Base-by-base conservation (phyloP, 345 rosid species). In the Reutealis trisperma region DNA sequence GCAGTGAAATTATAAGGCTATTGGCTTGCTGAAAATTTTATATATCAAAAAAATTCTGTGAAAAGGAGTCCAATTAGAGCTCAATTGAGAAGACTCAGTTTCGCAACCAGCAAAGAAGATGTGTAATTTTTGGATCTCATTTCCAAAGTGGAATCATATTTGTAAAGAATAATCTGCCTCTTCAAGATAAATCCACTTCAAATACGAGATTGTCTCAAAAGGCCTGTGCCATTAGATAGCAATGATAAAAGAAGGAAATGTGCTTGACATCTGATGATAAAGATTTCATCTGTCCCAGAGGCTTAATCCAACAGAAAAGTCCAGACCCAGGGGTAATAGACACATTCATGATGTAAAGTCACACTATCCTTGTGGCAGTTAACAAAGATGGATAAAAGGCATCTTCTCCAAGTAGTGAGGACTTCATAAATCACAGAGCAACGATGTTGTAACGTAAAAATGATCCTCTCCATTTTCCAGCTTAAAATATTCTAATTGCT, bases 401-500 rank as follows among this genome's bases (percentile, higher is more conserved):
- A 41, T 42, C 63, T 34, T n/a, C n/a, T 51, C 54, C 32, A 8
- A 64, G 3, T 21, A 49, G 30, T 18, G 64, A 57, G 52, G 34
- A 59, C 49, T 71, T 37, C 21, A 24, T 13, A 45, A 24, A 73
- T 44, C 25, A 73, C 24, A 45, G 18, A 44, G 27, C 25, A 66
- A 9, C 6, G 6, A 13, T 42, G 9, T 58, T 58, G 24, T 41
- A 24, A 57, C 22, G 58, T 6, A 66, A 51, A 58, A 42, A 0
- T 37, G 44, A 67, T 66, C 57, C 78, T 65, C 24, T 6, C 67
- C 41, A 44, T 67, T 7, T 5, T 44, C 44, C 73, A 67, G 30
- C 78, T 57, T 18, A 24, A 57, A 44, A 27, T 21, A 61, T 21
- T 6, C 11, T 13, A 42, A 51, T 14, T 69, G 41, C 34, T 51